Evolutionary conservation across 1,139 yeast species (phyloP), one percentile per base, ranked within the genome.

Genomic region (Scheffersomyces illinoinensis): DNA sequence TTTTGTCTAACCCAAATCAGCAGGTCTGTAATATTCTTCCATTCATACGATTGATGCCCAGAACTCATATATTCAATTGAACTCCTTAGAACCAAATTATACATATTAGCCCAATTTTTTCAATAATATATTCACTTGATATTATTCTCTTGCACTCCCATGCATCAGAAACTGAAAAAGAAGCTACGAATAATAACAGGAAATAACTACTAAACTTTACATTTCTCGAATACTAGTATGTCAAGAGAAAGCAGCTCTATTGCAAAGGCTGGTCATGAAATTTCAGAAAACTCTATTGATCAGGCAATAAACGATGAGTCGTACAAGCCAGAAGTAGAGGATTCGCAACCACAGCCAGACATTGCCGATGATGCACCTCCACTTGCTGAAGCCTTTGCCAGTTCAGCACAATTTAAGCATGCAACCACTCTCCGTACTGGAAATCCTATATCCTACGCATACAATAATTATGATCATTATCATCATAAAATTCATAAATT

Each of bases 401-500:
- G 2, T 33, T 33, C 43, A 33, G 17, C 43, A 17, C 17, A 33
- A 2, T 12, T 14, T 33, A 33, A 33, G 12, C 43, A 33, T 2
- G 43, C 43, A 33, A 33, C 43, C 2, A 33, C 43, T 48, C 51
- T 48, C 24, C n/a, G 26, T 2, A 48, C 51, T 2, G 51, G 51
- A 14, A 48, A 48, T 24, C 51, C 51, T 5, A 48, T 48, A 20
- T 20, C 51, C 21, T 48, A 48, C 21, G 51, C 51, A 48, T 48
- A 48, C 24, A 48, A 48, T 48, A 48, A 20, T 24, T 48, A 48
- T 24, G 51, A 48, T 48, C 43, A 55, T n/a, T 52, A 53, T 33
- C 54, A 54, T 23, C 62, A 57, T 24, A 64, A 64, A 56, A 55
- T 64, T 24, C 66, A 64, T 50, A 61, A 55, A 53, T 62, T 64